Percentiles rank a stretch among this genome's conserved stretches.
Conservation (phyloP, 495 filamentous ascomycete genomes). For the Aspergillus cavernicola region DNA sequence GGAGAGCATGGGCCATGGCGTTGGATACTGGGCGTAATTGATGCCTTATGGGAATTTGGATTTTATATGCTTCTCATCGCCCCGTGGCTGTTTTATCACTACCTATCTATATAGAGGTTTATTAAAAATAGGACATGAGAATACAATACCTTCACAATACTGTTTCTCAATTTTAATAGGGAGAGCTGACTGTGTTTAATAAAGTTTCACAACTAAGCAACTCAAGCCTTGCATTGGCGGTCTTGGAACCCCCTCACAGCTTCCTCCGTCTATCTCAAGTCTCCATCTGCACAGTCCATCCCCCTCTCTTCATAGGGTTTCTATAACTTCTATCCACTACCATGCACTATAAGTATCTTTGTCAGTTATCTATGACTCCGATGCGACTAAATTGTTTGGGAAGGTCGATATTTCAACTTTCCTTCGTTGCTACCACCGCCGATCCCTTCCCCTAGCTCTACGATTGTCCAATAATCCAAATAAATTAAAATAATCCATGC, state of each 20-base stretch:
- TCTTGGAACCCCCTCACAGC: background rate
- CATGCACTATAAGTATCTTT: background rate
- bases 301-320: background rate
- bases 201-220: slow-evolving; percentile 11
- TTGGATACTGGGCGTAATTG: slow-evolving; percentile 1
- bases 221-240: slow-evolving; percentile 10
- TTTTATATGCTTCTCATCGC: background rate
- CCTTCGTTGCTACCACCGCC: background rate
- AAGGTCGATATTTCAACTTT: slow-evolving; percentile 3
- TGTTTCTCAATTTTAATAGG: no score
- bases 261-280: background rate
- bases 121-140: slow-evolving; percentile 14
- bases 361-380: background rate
- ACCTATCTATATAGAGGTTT: slow-evolving; percentile 8
- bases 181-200: no score
- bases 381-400: background rate
- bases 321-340: background rate
- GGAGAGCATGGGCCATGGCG: slow-evolving; percentile 9
- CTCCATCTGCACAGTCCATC: background rate
- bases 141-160: slow-evolving; percentile 4
- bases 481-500: background rate
- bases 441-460: background rate
- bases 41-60: background rate
- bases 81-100: slow-evolving; percentile 8
- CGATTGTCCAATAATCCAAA: no score